Percentiles rank a stretch among this genome's conserved stretches.
Evolutionary conservation across 2,329 filamentous ascomycete species (phyloP).

Genomic region (Ambrosiella beaveri): DNA sequence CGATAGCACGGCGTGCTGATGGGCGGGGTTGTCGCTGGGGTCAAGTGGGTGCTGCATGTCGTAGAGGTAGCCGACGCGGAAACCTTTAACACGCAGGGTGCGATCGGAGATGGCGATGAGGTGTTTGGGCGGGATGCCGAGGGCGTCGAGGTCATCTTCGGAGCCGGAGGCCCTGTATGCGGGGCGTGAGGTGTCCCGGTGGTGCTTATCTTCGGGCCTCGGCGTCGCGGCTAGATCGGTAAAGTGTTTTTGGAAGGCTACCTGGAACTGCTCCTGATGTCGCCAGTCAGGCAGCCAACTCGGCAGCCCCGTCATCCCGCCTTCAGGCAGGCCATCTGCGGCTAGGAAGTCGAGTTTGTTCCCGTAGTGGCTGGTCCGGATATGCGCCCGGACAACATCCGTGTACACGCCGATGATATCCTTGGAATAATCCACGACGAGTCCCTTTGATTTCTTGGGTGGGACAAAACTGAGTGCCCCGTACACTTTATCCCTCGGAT

Average conservation of each 20-base stretch:
- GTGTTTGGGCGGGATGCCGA: constrained; percentile 9
- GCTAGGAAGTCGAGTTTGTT: constrained; percentile 14
- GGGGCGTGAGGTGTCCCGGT: not conserved
- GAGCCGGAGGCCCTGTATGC: constrained; percentile 14
- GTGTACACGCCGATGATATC: constrained; percentile 16
- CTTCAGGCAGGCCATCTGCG: constrained; percentile 14
- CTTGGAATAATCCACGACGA: constrained; percentile 16
- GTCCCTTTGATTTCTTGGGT: constrained; percentile 15
- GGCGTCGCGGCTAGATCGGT: constrained; percentile 10
- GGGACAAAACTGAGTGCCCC: constrained; percentile 16
- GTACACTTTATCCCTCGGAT: constrained; percentile 18
- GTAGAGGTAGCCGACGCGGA: constrained; percentile 14
- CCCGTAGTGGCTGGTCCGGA: constrained; percentile 11
- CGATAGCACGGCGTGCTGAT: constrained; percentile 3
- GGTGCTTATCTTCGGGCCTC: not conserved
- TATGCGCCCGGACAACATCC: constrained; percentile 14
- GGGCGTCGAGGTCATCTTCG: constrained; percentile 5
- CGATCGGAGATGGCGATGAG: constrained; percentile 10
- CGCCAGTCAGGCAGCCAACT: constrained; percentile 15
- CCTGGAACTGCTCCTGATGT: constrained; percentile 13
- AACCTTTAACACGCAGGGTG: constrained; percentile 13
- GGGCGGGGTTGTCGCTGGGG: constrained; percentile 3
- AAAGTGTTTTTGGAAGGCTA: constrained; percentile 13
- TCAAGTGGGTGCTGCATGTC: constrained; percentile 13
- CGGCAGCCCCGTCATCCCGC: constrained; percentile 14